Evolutionary conservation across 331 rosid species (phyloP), one percentile per base, ranked within the genome.

Genomic region (Malus hybrid): DNA sequence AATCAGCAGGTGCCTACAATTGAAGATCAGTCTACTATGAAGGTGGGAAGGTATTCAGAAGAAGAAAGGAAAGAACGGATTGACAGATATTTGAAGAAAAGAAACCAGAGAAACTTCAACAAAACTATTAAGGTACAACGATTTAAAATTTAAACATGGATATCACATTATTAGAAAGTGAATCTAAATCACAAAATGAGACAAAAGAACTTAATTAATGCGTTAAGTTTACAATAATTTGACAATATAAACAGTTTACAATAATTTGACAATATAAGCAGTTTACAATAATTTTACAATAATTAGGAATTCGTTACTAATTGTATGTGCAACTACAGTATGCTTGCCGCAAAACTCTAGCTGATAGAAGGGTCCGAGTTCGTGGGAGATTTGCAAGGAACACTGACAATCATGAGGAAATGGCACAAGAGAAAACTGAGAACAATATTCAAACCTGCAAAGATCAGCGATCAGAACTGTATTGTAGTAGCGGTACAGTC

Each of bases 341-440:
- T 80, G 98, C 98, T 76, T 94, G 98, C 65, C 89, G 98, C 24
- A 94, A 94, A 88, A 94, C 96, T 68, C 86, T 94, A 56, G 98
- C 98, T 19, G 98, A 94, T 83, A 83, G 96, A 65, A 77, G 98
- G 76, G 96, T 89, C 5, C 80, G 98, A 77, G 98, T 94, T 32
- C 90, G 98, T 28, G 98, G 98, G 76, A 87, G 98, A 83, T 94
- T 94, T 81, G 98, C 97, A 16, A 89, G 93, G 73, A 93, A 91
- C 80, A 85, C 72, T 44, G 89, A 88, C 36, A 20, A 52, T 72
- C 50, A 80, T 65, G 68, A 78, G 19, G 85, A 83, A 72, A 77
- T 83, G 63, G 65, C 64, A 34, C 42, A 63, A 10, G 18, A 73
- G 32, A 82, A 86, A 32, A 88, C 80, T 33, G 79, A 80, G 54